Percentiles rank a stretch among this genome's conserved stretches.
These are phyloP conservation scores for Termitomyces sp. DNA, from an alignment of 768 basidiomycete genomes.

Conservation along the genomic window DNA sequence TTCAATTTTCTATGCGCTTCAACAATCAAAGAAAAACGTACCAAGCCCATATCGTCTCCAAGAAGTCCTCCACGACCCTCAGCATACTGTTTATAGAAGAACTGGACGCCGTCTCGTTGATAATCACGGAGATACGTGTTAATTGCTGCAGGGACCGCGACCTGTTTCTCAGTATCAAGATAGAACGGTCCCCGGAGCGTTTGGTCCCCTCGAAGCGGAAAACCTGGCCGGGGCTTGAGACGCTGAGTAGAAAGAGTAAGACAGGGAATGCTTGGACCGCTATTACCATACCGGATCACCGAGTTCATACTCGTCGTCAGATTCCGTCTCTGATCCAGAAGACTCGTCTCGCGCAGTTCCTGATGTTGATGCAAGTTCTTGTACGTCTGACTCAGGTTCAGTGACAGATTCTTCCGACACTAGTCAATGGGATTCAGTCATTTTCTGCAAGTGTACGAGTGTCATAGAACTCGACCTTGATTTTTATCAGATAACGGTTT, in stretches of 20 bases:
- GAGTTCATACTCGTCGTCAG: slow-evolving; percentile 34
- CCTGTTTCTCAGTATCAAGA: slow-evolving; percentile 40
- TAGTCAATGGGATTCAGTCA: background rate
- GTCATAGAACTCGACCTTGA: slow-evolving; percentile 5
- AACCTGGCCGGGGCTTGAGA: slow-evolving; percentile 47
- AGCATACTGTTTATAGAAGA: slow-evolving; percentile 72
- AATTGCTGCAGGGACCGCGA: slow-evolving; percentile 61
- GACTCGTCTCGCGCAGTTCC: background rate
- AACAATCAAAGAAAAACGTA: slow-evolving; percentile 21
- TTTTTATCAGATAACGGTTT: slow-evolving; percentile 6
- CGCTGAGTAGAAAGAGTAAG: slow-evolving; percentile 3
- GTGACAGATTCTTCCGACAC: slow-evolving; percentile 16
- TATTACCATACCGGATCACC: slow-evolving; percentile 18
- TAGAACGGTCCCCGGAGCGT: slow-evolving; percentile 38
- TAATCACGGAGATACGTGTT: slow-evolving; percentile 89
- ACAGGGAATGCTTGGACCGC: background rate
- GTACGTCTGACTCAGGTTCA: slow-evolving; percentile 37
- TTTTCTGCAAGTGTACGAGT: background rate
- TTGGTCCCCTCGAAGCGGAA: slow-evolving; percentile 43
- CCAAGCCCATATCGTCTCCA: slow-evolving; percentile 95
- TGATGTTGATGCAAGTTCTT: slow-evolving; percentile 4
- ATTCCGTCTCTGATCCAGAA: slow-evolving; percentile 37
- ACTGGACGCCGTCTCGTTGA: slow-evolving; percentile 81
- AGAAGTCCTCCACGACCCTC: slow-evolving; percentile 73
- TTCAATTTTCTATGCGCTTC: background rate